Conservation (phyloP, 352 stramenopile species). For the Phytophthora megakarya region DNA sequence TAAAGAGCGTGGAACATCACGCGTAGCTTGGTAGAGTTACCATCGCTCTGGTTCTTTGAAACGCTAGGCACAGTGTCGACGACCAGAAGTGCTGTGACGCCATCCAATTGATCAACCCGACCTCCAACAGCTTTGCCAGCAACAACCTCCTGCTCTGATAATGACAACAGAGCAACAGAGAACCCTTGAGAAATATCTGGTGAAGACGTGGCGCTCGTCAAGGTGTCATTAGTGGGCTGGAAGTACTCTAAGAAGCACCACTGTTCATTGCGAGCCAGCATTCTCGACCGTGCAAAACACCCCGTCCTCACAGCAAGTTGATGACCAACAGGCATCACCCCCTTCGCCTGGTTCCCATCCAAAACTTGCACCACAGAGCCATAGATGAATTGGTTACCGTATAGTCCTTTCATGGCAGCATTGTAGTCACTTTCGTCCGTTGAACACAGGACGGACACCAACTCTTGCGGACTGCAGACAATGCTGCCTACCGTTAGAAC, state of each 20-base stretch:
- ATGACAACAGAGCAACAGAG: constrained; percentile 33
- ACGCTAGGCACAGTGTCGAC: constrained; percentile 40
- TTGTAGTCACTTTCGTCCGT: constrained; percentile 42
- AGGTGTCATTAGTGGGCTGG: constrained; percentile 18
- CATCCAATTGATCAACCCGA: constrained; percentile 50
- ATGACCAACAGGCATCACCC: constrained; percentile 13
- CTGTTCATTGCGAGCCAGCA: constrained; percentile 47
- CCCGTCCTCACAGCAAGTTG: constrained; percentile 48
- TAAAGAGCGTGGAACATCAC: constrained; percentile 42
- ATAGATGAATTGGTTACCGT: constrained; percentile 53
- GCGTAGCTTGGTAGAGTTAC: constrained; percentile 22
- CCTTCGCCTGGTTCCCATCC: neutral
- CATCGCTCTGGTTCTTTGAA: constrained; percentile 14
- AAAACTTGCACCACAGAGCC: constrained; percentile 48
- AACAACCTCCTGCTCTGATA: constrained; percentile 37
- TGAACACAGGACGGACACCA: constrained; percentile 30
- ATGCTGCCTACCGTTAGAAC: constrained; percentile 37
- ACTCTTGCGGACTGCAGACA: constrained; percentile 35
- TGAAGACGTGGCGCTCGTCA: neutral
- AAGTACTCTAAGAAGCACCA: constrained; percentile 61
- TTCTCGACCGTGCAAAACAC: constrained; percentile 43
- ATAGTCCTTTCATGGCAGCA: constrained; percentile 42
- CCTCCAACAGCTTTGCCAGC: constrained; percentile 34
- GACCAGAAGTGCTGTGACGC: constrained; percentile 36
- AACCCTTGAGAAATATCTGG: constrained; percentile 25